Percentiles rank a stretch among this genome's conserved stretches.
Conservation (phyloP, 2,329 filamentous ascomycete genomes). For the Trichoderma gracile region DNA sequence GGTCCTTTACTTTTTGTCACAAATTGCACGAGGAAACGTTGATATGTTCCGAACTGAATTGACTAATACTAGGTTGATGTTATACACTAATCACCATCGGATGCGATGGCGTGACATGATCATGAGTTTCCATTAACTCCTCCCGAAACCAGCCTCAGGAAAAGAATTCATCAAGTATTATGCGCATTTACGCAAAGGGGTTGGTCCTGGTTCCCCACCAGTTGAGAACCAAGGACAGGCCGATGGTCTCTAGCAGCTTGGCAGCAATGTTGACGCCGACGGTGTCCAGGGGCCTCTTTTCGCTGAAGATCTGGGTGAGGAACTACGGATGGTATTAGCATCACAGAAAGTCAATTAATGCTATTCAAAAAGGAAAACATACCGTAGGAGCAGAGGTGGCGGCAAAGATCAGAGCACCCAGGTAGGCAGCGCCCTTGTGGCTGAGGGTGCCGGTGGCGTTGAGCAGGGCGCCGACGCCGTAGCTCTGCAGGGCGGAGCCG, state of each 20-base stretch:
- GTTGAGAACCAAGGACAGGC: constrained; percentile 86
- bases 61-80: constrained; percentile 17
- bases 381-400: constrained; percentile 86
- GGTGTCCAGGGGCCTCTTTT: constrained; percentile 90
- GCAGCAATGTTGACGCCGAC: constrained; percentile 81
- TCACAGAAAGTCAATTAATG: no score
- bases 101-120: neutral
- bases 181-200: constrained; percentile 71
- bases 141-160: constrained; percentile 5
- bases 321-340: constrained; percentile 58
- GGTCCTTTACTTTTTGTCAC: no score
- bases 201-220: constrained; percentile 98
- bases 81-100: constrained; percentile 14
- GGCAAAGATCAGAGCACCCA: constrained; percentile 87
- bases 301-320: constrained; percentile 80
- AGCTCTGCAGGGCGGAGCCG: constrained; percentile 85
- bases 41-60: neutral
- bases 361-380: constrained; percentile 43
- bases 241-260: constrained; percentile 89
- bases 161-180: neutral
- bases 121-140: constrained; percentile 1
- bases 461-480: constrained; percentile 85
- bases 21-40: neutral
- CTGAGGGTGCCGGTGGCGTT: constrained; percentile 93
- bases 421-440: constrained; percentile 96